A percentile compares a stretch with the other conserved stretches of the same genome.
Evolutionary conservation across 179 eudicot genomes (phyloP).

Genomic region (Amaranthus tricolor): DNA sequence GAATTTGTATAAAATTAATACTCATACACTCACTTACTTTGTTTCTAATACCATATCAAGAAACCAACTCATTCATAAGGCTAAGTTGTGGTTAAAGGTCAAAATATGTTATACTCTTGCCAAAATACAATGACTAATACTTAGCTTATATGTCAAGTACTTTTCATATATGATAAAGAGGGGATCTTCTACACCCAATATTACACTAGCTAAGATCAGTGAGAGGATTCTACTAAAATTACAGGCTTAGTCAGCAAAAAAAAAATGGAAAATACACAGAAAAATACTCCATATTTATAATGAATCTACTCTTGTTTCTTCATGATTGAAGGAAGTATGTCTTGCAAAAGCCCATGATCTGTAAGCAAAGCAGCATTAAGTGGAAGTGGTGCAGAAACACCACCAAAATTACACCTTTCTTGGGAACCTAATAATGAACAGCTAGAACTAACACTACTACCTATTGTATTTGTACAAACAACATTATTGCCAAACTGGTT

Average conservation of each 20-base stretch:
- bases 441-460: constrained; percentile 6
- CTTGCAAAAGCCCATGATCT: constrained; percentile 52
- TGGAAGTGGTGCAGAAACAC: background rate
- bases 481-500: constrained; percentile 18
- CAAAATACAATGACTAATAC: constrained; percentile 12
- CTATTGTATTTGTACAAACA: too few species aligned
- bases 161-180: background rate
- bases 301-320: constrained; percentile 22
- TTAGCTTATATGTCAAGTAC: background rate
- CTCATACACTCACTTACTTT: too few species aligned
- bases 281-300: background rate
- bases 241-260: constrained; percentile 21
- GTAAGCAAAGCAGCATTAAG: constrained; percentile 22
- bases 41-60: too few species aligned
- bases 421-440: constrained; percentile 11
- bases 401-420: constrained; percentile 18
- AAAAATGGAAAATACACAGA: background rate
- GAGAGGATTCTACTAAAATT: constrained; percentile 20
- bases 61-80: too few species aligned
- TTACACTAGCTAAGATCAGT: constrained; percentile 30
- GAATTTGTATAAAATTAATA: too few species aligned
- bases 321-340: constrained; percentile 34
- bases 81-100: too few species aligned
- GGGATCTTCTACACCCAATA: constrained; percentile 20
- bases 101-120: background rate